Conservation (phyloP, 257 asterid genomes). For the Petunia axillaris region DNA sequence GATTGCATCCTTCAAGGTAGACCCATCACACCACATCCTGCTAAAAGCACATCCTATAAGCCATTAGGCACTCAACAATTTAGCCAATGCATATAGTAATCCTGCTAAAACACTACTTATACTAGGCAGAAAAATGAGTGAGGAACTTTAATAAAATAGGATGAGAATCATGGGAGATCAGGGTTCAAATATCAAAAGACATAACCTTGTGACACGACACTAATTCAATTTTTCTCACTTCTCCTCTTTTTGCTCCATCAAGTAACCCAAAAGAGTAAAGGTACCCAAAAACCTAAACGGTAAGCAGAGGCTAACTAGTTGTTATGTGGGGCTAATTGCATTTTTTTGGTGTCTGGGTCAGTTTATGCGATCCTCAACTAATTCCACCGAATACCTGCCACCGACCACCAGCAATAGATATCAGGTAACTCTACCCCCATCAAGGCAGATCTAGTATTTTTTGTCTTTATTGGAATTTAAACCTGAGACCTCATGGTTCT, state of each 20-base stretch:
- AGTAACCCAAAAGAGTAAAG: neutral
- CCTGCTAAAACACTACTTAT: neutral
- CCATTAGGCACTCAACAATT: neutral
- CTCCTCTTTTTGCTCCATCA: neutral
- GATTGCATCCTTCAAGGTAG: neutral
- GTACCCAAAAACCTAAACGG: no score
- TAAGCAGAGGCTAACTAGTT: no score
- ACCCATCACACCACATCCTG: neutral
- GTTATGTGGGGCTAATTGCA: no score
- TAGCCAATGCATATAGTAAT: neutral
- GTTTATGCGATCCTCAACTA: no score
- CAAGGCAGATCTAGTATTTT: no score
- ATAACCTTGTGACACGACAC: neutral
- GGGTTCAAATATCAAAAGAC: neutral
- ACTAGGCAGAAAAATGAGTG: neutral
- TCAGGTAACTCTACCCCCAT: no score
- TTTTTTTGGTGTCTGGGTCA: no score
- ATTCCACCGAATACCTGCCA: no score
- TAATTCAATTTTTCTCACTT: neutral
- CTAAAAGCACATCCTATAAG: neutral
- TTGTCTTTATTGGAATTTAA: no score
- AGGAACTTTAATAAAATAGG: neutral
- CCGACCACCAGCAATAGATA: no score
- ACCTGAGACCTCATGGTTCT: no score
- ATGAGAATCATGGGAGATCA: neutral